phyloP scores from a whole-genome alignment of 2,329 filamentous ascomycete species.

The Cercospora sojina region DNA sequence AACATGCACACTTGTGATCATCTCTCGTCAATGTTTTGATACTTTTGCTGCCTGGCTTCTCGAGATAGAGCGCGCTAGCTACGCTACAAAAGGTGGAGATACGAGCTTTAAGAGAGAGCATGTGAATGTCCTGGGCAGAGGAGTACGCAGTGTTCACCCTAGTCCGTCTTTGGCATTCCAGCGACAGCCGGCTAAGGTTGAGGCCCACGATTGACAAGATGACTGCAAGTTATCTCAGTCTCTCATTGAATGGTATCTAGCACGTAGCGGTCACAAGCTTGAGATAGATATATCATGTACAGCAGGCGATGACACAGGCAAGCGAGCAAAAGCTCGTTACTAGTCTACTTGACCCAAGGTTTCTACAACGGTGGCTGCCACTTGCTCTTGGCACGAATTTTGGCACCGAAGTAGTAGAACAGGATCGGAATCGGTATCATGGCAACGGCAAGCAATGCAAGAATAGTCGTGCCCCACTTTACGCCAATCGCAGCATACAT shows the following conservation, averaged over 20 bases:
- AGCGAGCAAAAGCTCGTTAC: not conserved
- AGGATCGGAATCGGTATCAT: constrained; percentile 41
- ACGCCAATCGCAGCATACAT: constrained; percentile 44
- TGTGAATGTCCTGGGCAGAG: not conserved
- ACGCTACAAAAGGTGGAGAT: not conserved
- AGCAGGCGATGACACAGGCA: not conserved
- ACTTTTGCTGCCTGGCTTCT: not conserved
- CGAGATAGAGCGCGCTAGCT: not conserved
- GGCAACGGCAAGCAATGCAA: constrained; percentile 43
- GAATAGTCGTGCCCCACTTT: constrained; percentile 43
- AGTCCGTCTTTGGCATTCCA: not conserved
- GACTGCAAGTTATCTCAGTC: not conserved
- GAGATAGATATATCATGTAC: not conserved
- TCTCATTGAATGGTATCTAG: not conserved
- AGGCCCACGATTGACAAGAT: not conserved
- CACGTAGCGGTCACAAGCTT: not conserved
- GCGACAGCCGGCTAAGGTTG: not conserved
- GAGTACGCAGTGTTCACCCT: not conserved
- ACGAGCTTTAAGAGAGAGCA: not conserved
- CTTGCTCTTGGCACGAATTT: constrained; percentile 57
- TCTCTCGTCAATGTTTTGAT: not conserved
- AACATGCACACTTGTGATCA: not conserved
- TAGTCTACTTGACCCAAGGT: not conserved
- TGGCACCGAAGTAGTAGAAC: constrained; percentile 35
- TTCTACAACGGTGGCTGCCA: constrained; percentile 36